Evolutionary conservation across 1,139 yeast genomes (phyloP).

Genomic region (Yamadazyma pseudoaaseri): DNA sequence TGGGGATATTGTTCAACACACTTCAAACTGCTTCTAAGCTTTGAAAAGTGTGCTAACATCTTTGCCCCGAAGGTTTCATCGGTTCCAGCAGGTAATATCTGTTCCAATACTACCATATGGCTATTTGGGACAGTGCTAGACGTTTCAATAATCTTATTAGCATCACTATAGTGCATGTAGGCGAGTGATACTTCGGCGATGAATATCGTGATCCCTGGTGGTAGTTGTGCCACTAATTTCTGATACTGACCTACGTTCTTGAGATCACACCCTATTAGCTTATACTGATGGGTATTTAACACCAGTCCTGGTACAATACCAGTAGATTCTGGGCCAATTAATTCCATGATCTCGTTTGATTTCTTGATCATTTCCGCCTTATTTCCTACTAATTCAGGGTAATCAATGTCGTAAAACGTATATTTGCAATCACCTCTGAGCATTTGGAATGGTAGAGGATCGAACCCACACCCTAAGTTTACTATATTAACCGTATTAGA

Average conservation of each 20-base stretch:
- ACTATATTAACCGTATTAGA: conserved; percentile 41
- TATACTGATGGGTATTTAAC: conserved; percentile 48
- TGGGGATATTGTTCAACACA: conserved; percentile 64
- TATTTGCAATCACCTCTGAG: conserved; percentile 28
- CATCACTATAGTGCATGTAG: conserved; percentile 67
- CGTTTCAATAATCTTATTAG: conserved; percentile 61
- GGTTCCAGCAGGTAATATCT: conserved; percentile 63
- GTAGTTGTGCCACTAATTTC: conserved; percentile 29
- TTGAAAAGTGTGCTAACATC: conserved; percentile 71
- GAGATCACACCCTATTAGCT: conserved; percentile 71
- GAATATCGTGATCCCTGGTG: conserved; percentile 46
- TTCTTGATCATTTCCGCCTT: conserved; percentile 52
- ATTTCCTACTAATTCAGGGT: conserved; percentile 60
- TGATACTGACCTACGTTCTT: conserved; percentile 47
- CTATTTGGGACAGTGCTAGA: conserved; percentile 49
- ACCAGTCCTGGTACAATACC: conserved; percentile 21
- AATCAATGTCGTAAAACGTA: conserved; percentile 70
- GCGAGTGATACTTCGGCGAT: conserved; percentile 84
- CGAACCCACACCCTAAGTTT: conserved; percentile 82
- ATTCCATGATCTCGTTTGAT: conserved; percentile 44
- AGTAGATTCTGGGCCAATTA: conserved; percentile 38
- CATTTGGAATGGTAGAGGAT: conserved; percentile 72
- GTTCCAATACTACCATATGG: conserved; percentile 71
- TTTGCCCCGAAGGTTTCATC: conserved; percentile 69
- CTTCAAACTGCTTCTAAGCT: conserved; percentile 67